Evolutionary conservation across 805 yeast genomes (phyloP).

Genomic region (Metschnikowia lachancei): DNA sequence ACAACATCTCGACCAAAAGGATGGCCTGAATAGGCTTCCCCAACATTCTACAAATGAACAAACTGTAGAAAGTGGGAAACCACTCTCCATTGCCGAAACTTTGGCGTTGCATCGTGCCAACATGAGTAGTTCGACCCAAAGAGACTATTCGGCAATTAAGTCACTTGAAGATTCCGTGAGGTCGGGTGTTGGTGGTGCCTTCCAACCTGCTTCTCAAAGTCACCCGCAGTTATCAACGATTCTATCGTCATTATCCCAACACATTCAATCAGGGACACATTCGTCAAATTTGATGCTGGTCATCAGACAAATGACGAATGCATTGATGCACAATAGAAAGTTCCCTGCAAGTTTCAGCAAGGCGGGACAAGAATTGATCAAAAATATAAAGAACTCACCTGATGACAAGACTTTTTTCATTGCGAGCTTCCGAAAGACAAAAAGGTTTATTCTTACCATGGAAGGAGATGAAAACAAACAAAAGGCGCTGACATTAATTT

Average conservation of each 20-base stretch:
- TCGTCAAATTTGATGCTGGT: slow-evolving; percentile 31
- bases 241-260: slow-evolving; percentile 32
- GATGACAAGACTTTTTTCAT: slow-evolving; percentile 27
- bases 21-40: neutral
- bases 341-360: slow-evolving; percentile 13
- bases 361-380: slow-evolving; percentile 13
- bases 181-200: slow-evolving; percentile 1
- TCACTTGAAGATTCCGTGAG: slow-evolving; percentile 26
- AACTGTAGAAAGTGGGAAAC: slow-evolving; percentile 14
- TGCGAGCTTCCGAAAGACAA: slow-evolving; percentile 33
- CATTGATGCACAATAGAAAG: slow-evolving; percentile 22
- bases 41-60: neutral
- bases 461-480: slow-evolving; percentile 13
- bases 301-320: slow-evolving; percentile 40
- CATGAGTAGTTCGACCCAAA: slow-evolving; percentile 32
- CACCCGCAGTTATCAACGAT: slow-evolving; percentile 35
- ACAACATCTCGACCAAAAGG: slow-evolving; percentile 2
- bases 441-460: slow-evolving; percentile 26
- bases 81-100: slow-evolving; percentile 58
- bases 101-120: slow-evolving; percentile 52
- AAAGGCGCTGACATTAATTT: slow-evolving; percentile 26
- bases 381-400: slow-evolving; percentile 17
- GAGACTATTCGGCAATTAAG: slow-evolving; percentile 30
- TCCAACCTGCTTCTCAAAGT: slow-evolving; percentile 10
- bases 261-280: slow-evolving; percentile 25